Evolutionary conservation across 495 filamentous ascomycete species (phyloP), one percentile per base, ranked within the genome.

Genomic region (Usnea hakonensis): DNA sequence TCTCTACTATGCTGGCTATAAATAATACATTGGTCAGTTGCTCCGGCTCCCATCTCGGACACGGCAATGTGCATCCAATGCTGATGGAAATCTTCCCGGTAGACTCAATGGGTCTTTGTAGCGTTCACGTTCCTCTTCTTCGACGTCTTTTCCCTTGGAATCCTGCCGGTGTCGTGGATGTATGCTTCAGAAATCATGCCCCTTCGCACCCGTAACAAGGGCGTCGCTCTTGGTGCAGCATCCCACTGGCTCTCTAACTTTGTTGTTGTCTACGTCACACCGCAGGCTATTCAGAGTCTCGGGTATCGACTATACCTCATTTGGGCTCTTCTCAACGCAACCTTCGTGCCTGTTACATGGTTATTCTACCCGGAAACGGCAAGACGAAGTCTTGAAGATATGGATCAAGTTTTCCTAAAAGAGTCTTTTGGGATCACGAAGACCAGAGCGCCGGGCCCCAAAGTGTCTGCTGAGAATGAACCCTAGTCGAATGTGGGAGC

Each of bases 151-250:
- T 81, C 83, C 67, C 80, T 82, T 82, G 82, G 59, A 3, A 68
- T 68, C 36, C 38, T 67, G 10, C 83, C 82, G 1, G 79, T 78
- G 9, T 85, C 84, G 60, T 91, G 88, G 88, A 83, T 89, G 58
- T 90, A 92, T 71, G 86, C 87, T 30, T 79, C 89, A 26, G 85
- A 91, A 71, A 79, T 93, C 65, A 88, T 85, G 76, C 85, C 90
- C 19, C 78, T 89, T 36, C 82, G 87, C 62, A 83, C 87, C 41
- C 82, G 89, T 72, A 83, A 85, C 41, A 88, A 87, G 76, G 87
- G 72, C 35, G 72, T 73, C 52, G 71, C 76, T n/a, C 68, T 74
- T 30, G 76, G 74, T 13, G 78, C 75, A 33, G 76, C 74, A 60
- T 71, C 69, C 61, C 77, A 79, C 73, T 79, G 78, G 78, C 69